Evolutionary conservation across 2,329 filamentous ascomycete species (phyloP), one percentile per base, ranked within the genome.

Genomic region (Penicillium sumatraense): DNA sequence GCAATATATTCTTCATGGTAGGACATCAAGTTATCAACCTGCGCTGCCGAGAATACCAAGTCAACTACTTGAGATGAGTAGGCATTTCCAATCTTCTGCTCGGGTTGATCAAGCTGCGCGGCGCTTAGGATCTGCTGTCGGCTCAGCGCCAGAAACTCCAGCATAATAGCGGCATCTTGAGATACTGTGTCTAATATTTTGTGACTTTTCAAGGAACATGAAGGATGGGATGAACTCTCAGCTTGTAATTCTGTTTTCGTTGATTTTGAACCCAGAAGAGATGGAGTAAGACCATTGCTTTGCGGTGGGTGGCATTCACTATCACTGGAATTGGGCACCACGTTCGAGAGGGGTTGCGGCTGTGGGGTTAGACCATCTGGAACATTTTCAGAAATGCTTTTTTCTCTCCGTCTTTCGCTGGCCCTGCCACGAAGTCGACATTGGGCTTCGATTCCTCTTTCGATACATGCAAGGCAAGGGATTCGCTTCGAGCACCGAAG

Each of bases 141-240:
- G 27, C 47, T 53, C 18, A 58, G 21, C 5, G 55, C 51, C 5
- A 54, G 47, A 38, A 58, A 58, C n/a, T 58, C 55, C 13, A 58
- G 44, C 27, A 24, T 58, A 23, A 58, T 26, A 11, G 55, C 55
- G 13, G 47, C 51, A 49, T 58, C 55, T 40, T 35, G 35, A 50
- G 42, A 46, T 9, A 46, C 46, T 48, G 59, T 40, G 29, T 31
- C 26, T 16, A 46, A 14, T 31, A 46, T 46, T 16, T 46, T 46
- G 18, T 20, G 24, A 13, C n/a, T 10, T 10, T 46, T 20, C 18
- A 21, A 27, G 33, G 27, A 18, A 26, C 13, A 10, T 9, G 23
- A 10, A 1, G 41, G n/a, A 16, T 44, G 26, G 26, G 16, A 14
- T 14, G 7, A 5, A 13, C 18, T 31, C 6, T 31, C 26, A 14